Percentiles rank a stretch among this genome's conserved stretches.
These are phyloP conservation scores for Hypsizygus ulmarius DNA, from an alignment of 1,284 basidiomycete species.

Conservation along the genomic window DNA sequence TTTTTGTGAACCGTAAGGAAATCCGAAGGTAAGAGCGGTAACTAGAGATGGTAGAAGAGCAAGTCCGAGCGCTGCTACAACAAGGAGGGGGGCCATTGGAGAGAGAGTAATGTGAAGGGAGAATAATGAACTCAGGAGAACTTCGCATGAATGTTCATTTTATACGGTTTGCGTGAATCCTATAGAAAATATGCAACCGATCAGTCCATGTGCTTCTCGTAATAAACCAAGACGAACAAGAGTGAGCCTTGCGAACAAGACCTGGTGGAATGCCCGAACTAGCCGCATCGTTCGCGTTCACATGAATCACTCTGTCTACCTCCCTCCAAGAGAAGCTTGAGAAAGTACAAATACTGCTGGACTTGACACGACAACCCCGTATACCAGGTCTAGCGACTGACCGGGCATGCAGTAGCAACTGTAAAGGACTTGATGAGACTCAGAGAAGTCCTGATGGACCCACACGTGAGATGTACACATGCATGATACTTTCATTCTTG, in stretches of 20 bases:
- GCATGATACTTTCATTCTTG: slow-evolving; percentile 5
- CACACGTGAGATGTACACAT: slow-evolving; percentile 15
- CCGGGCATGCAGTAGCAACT: background rate
- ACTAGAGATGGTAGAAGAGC: slow-evolving; percentile 24
- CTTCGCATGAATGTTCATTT: slow-evolving; percentile 1
- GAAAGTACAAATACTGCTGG: background rate
- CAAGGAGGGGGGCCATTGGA: slow-evolving; percentile 17
- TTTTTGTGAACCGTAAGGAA: slow-evolving; percentile 55
- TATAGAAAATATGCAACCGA: slow-evolving; percentile 1
- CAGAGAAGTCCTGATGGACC: background rate
- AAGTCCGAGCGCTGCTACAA: slow-evolving; percentile 19
- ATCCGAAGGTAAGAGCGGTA: slow-evolving; percentile 38
- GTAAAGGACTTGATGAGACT: background rate
- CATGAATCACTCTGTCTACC: slow-evolving; percentile 3
- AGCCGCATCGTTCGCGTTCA: slow-evolving; percentile 9
- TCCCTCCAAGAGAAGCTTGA: background rate
- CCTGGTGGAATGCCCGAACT: background rate
- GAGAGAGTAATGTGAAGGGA: slow-evolving; percentile 9
- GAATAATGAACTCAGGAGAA: slow-evolving; percentile 4
- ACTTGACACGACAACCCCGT: background rate
- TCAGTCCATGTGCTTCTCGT: slow-evolving; percentile 14
- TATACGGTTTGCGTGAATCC: slow-evolving; percentile 9
- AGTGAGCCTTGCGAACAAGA: background rate
- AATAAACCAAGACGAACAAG: slow-evolving; percentile 10
- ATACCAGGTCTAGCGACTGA: background rate